Conservation (phyloP, 129 eudicot genomes). For the Arctium minus region DNA sequence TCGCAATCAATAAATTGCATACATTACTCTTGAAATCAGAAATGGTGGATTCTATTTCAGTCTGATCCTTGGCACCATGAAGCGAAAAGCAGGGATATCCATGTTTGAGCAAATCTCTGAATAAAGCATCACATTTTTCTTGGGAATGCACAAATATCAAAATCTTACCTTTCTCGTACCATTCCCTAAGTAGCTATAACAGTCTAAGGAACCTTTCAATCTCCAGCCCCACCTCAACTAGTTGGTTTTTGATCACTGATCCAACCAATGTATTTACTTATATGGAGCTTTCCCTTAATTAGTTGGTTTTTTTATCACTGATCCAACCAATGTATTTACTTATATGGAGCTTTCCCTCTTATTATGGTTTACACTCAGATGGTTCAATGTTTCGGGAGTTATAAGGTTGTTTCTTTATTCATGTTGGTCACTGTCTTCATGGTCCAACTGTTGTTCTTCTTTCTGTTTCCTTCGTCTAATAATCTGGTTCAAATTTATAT, state of each 20-base stretch:
- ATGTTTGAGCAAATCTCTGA: slow-evolving; percentile 53
- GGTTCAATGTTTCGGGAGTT: too few relatives aligned
- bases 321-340: too few relatives aligned
- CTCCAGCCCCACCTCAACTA: slow-evolving; percentile 74
- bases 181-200: slow-evolving; percentile 66
- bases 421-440: too few relatives aligned
- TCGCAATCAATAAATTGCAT: slow-evolving; percentile 66
- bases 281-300: too few relatives aligned
- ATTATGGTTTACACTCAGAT: too few relatives aligned
- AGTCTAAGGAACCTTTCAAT: slow-evolving; percentile 62
- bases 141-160: slow-evolving; percentile 71
- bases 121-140: slow-evolving; percentile 72
- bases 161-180: slow-evolving; percentile 84
- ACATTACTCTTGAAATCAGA: slow-evolving; percentile 75
- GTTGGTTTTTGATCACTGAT: slow-evolving; percentile 14
- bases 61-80: slow-evolving; percentile 78
- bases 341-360: neutral
- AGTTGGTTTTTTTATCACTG: too few relatives aligned
- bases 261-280: neutral
- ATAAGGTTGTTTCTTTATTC: too few relatives aligned
- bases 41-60: slow-evolving; percentile 75
- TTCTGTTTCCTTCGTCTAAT: too few relatives aligned
- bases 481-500: too few relatives aligned
- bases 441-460: too few relatives aligned
- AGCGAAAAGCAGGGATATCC: slow-evolving; percentile 80